Conservation (phyloP, 2,329 filamentous ascomycete species). For the Aspergillus persii region DNA sequence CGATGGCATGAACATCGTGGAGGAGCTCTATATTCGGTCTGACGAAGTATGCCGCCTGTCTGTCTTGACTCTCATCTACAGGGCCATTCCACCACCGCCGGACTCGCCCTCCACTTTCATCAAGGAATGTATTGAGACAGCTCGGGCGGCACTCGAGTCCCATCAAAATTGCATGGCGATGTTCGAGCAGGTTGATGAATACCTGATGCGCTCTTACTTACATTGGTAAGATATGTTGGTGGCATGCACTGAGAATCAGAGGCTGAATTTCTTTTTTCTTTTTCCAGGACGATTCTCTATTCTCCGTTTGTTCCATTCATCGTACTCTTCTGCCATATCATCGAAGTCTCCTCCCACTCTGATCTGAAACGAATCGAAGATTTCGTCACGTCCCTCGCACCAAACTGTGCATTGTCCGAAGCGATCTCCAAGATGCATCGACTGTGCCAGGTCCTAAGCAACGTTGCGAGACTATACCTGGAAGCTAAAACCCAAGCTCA, state of each 20-base stretch:
- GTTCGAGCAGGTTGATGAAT: slow-evolving; percentile 27
- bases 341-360: slow-evolving; percentile 51
- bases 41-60: slow-evolving; percentile 37
- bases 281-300: slow-evolving; percentile 38
- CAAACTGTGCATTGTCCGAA: slow-evolving; percentile 54
- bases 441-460: slow-evolving; percentile 62
- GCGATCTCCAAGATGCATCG: slow-evolving; percentile 60
- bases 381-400: slow-evolving; percentile 57
- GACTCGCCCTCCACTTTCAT: slow-evolving; percentile 32
- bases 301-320: slow-evolving; percentile 52
- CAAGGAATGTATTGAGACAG: slow-evolving; percentile 37
- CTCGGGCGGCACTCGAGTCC: slow-evolving; percentile 32
- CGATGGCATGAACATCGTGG: slow-evolving; percentile 21
- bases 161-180: slow-evolving; percentile 31
- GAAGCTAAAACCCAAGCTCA: slow-evolving; percentile 59
- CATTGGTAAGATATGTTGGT: slow-evolving; percentile 30
- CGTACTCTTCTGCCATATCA: slow-evolving; percentile 48
- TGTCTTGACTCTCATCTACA: slow-evolving; percentile 40
- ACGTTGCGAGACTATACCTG: slow-evolving; percentile 61
- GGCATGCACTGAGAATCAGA: background rate
- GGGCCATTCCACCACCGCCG: slow-evolving; percentile 35
- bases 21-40: slow-evolving; percentile 29
- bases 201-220: slow-evolving; percentile 33
- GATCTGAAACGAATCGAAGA: slow-evolving; percentile 57
- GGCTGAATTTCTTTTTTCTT: background rate